A percentile compares a stretch with the other conserved stretches of the same genome.
Conservation (phyloP, 345 rosid species). For the Mangifera indica region DNA sequence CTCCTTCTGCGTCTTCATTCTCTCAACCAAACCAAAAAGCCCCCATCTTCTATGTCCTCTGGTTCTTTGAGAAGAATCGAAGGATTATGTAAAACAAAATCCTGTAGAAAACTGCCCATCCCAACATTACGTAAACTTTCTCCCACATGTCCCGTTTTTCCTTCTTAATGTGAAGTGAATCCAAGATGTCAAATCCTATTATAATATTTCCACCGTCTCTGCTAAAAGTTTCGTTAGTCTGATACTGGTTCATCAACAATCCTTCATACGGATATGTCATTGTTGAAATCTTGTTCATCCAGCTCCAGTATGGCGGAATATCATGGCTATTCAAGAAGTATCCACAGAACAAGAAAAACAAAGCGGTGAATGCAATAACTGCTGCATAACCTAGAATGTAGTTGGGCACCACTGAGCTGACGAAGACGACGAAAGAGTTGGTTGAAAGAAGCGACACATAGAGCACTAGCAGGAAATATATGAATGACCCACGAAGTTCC, state of each 20-base stretch:
- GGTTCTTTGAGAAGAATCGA: constrained; percentile 62
- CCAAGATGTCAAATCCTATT: constrained; percentile 34
- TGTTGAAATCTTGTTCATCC: constrained; percentile 75
- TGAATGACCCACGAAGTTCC: constrained; percentile 46
- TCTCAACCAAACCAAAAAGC: too few species aligned
- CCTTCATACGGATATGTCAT: constrained; percentile 72
- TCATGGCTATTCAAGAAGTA: constrained; percentile 56
- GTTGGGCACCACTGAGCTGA: constrained; percentile 67
- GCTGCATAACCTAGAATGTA: constrained; percentile 64
- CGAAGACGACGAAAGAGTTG: constrained; percentile 70
- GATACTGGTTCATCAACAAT: constrained; percentile 62
- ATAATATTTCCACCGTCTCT: background rate
- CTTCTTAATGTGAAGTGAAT: constrained; percentile 31
- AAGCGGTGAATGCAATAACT: constrained; percentile 65
- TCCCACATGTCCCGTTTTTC: constrained; percentile 43
- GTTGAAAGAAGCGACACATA: constrained; percentile 60
- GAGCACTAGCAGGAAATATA: constrained; percentile 54
- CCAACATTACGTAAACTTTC: constrained; percentile 46
- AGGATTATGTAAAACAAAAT: constrained; percentile 50
- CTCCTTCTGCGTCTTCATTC: too few species aligned
- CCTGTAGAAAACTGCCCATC: constrained; percentile 64
- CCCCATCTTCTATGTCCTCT: constrained; percentile 37
- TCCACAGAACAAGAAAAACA: constrained; percentile 70
- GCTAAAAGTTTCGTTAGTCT: constrained; percentile 30
- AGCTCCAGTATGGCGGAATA: constrained; percentile 50